These are phyloP conservation scores for Tolypocladium nubicola DNA, from an alignment of 2,329 filamentous ascomycete species.

Conservation along the genomic window DNA sequence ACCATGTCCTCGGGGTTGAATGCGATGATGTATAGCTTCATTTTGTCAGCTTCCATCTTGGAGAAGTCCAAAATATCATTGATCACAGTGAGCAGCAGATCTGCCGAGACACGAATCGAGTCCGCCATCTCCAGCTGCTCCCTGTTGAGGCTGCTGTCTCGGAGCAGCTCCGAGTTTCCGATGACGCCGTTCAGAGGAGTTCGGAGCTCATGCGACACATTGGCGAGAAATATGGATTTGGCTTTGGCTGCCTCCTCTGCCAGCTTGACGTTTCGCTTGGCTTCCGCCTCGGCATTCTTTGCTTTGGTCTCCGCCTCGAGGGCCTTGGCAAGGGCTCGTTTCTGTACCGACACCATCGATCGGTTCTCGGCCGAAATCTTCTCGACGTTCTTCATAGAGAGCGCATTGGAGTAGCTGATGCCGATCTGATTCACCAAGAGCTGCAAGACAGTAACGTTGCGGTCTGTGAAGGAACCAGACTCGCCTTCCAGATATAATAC, in stretches of 20 bases:
- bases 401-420: conserved; percentile 59
- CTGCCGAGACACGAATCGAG: conserved; percentile 76
- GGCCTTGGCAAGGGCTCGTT: conserved; percentile 60
- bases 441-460: conserved; percentile 55
- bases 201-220: conserved; percentile 71
- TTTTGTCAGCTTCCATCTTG: conserved; percentile 80
- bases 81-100: conserved; percentile 82
- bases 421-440: conserved; percentile 71
- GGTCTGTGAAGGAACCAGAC: conserved; percentile 66
- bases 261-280: conserved; percentile 67
- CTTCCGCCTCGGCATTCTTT: conserved; percentile 65
- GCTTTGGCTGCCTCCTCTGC: conserved; percentile 77
- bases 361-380: conserved; percentile 70
- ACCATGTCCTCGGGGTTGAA: conserved; percentile 60
- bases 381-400: conserved; percentile 60
- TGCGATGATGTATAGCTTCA: conserved; percentile 66
- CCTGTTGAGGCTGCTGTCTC: conserved; percentile 62
- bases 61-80: conserved; percentile 96
- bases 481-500: conserved; percentile 67
- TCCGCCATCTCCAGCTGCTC: conserved; percentile 82
- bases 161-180: conserved; percentile 74
- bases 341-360: conserved; percentile 69
- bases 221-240: conserved; percentile 71
- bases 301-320: conserved; percentile 65
- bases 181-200: conserved; percentile 83